Evolutionary conservation across 139 green algal species (phyloP).

Genomic region (Gonium pectorale): DNA sequence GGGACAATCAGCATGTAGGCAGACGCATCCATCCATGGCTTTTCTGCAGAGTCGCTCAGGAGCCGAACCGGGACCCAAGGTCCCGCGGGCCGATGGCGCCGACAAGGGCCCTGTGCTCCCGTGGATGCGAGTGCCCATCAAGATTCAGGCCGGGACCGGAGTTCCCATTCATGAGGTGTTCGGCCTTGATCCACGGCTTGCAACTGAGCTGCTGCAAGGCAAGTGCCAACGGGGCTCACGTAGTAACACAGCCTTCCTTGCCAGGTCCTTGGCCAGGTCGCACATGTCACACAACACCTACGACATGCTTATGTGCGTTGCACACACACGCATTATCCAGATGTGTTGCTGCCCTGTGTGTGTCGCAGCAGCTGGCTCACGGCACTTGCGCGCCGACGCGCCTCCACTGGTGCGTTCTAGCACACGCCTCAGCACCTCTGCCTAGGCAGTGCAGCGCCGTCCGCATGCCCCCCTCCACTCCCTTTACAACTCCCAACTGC

Average conservation of each 20-base stretch:
- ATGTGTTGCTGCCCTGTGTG: no score
- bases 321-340: no score
- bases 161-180: slow-evolving; percentile 63
- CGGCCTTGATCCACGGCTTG: slow-evolving; percentile 67
- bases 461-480: not conserved
- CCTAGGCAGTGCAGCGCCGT: not conserved
- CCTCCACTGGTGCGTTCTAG: not conserved
- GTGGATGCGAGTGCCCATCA: slow-evolving; percentile 89
- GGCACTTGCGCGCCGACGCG: not conserved
- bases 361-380: not conserved
- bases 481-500: not conserved
- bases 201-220: slow-evolving; percentile 19
- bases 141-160: slow-evolving; percentile 60
- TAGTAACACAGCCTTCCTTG: no score
- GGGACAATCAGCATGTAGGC: no score
- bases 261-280: no score
- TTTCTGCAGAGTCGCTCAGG: no score
- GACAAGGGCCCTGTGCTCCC: slow-evolving; percentile 68
- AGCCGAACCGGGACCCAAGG: no score
- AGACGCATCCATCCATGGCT: no score
- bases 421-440: not conserved
- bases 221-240: no score
- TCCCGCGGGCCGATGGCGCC: not conserved
- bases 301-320: no score
- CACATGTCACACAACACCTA: no score